Conservation (phyloP, 1,139 yeast genomes). For the Zygoascus meyerae region DNA sequence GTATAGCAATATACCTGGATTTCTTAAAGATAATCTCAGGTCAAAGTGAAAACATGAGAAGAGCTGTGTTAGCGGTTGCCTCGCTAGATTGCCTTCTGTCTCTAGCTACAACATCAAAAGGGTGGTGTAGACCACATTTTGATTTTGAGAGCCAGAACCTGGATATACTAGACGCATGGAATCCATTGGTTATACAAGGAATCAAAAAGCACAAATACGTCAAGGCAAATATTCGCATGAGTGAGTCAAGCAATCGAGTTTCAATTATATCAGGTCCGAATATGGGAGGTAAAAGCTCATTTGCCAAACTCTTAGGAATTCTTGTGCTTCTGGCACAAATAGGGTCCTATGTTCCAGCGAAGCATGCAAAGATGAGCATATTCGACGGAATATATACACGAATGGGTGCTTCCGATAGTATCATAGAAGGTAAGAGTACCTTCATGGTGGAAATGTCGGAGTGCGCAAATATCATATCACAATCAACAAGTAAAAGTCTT, state of each 20-base stretch:
- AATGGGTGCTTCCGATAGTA: constrained; percentile 74
- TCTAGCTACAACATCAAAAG: constrained; percentile 47
- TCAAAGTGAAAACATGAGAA: constrained; percentile 47
- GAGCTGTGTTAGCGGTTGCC: constrained; percentile 49
- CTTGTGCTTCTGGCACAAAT: constrained; percentile 74
- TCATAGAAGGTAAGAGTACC: constrained; percentile 63
- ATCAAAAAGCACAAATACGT: constrained; percentile 40
- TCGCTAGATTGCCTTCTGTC: constrained; percentile 71
- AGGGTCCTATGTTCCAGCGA: constrained; percentile 79
- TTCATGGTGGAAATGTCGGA: constrained; percentile 72
- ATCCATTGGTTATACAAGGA: constrained; percentile 5
- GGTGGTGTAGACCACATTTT: not conserved
- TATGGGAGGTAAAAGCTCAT: constrained; percentile 76
- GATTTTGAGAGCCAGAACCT: not conserved
- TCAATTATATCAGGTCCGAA: constrained; percentile 68
- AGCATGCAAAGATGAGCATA: constrained; percentile 49
- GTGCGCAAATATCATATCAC: constrained; percentile 49
- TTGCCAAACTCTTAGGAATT: constrained; percentile 58
- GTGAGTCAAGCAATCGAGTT: constrained; percentile 38
- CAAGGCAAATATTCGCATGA: constrained; percentile 59
- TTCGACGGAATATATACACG: constrained; percentile 48
- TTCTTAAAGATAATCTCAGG: constrained; percentile 45
- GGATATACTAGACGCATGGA: constrained; percentile 7
- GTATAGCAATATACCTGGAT: constrained; percentile 49
- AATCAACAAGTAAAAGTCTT: constrained; percentile 47